phyloP scores from a whole-genome alignment of 1,284 basidiomycete genomes.

The Boletus holoroseus region DNA sequence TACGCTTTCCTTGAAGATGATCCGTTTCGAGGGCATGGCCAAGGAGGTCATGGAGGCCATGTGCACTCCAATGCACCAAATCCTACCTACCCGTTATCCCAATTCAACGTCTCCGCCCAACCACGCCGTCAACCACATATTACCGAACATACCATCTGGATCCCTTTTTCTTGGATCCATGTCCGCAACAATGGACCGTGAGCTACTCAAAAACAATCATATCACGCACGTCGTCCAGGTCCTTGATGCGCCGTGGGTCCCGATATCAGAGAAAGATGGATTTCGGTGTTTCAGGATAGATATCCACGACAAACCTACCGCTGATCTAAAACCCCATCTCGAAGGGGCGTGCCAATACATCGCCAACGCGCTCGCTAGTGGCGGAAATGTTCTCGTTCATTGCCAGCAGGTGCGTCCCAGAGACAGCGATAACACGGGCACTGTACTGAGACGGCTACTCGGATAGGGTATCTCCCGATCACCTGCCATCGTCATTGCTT shows the following conservation, averaged over 20 bases:
- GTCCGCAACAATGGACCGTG: slow-evolving; percentile 46
- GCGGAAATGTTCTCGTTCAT: slow-evolving; percentile 57
- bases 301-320: slow-evolving; percentile 52
- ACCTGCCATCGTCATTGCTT: slow-evolving; percentile 62
- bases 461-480: slow-evolving; percentile 61
- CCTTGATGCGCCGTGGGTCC: slow-evolving; percentile 65
- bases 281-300: slow-evolving; percentile 59
- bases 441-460: slow-evolving; percentile 6
- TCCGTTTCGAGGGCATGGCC: slow-evolving; percentile 63
- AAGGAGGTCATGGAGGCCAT: slow-evolving; percentile 71
- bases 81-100: slow-evolving; percentile 43
- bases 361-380: slow-evolving; percentile 42
- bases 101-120: slow-evolving; percentile 20
- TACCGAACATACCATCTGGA: slow-evolving; percentile 30
- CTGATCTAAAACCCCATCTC: slow-evolving; percentile 51
- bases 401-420: slow-evolving; percentile 55
- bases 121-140: slow-evolving; percentile 20
- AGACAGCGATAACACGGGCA: background rate
- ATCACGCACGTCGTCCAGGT: slow-evolving; percentile 65
- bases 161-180: slow-evolving; percentile 52
- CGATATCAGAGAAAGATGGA: slow-evolving; percentile 51
- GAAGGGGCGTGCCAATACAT: slow-evolving; percentile 55
- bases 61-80: slow-evolving; percentile 74
- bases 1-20: slow-evolving; percentile 42
- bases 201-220: slow-evolving; percentile 43